These are phyloP conservation scores for Colletotrichum sp. DNA, from an alignment of 2,329 filamentous ascomycete species.

Conservation along the genomic window DNA sequence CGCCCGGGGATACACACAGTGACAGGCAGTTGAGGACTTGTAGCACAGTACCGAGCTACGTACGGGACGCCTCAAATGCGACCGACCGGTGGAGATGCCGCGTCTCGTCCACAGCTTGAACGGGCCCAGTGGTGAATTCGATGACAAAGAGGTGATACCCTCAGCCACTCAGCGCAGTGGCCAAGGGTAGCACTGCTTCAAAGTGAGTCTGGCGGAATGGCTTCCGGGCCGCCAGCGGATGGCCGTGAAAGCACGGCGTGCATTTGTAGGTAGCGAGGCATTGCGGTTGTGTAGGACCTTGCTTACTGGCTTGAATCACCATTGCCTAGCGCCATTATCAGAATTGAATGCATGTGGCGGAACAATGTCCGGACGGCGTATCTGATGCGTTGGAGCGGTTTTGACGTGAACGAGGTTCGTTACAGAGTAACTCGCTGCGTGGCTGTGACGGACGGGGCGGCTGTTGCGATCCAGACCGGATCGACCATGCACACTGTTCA, in stretches of 20 bases:
- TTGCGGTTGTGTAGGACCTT: neutral
- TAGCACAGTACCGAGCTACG: neutral
- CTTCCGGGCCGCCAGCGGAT: neutral
- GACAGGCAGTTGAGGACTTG: neutral
- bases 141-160: neutral
- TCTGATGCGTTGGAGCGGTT: neutral
- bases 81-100: neutral
- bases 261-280: neutral
- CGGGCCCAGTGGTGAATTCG: neutral
- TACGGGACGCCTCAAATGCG: neutral
- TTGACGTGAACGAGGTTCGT: neutral
- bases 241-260: neutral
- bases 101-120: neutral
- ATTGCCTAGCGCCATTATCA: neutral
- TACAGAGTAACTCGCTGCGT: neutral
- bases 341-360: neutral
- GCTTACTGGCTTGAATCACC: neutral
- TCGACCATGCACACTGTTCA: slow-evolving; percentile 2
- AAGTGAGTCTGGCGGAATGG: neutral
- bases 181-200: neutral
- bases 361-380: neutral
- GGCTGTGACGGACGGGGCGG: neutral
- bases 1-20: slow-evolving; percentile 1
- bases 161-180: neutral
- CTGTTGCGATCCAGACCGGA: slow-evolving; percentile 8